phyloP scores from a whole-genome alignment of 2,329 filamentous ascomycete species.

The Penicillium sp. region DNA sequence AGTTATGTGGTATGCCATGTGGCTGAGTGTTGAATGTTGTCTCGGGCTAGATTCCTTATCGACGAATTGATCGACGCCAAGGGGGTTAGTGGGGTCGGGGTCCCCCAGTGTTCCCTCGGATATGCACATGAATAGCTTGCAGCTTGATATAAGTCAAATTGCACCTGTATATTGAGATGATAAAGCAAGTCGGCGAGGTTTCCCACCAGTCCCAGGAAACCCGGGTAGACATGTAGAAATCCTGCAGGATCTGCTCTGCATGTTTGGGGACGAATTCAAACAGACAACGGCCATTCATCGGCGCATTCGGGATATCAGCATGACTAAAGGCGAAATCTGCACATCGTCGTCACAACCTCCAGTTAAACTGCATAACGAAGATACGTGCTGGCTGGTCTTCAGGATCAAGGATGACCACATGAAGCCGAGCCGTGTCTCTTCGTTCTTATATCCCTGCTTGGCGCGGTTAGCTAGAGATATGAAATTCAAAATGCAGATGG shows the following conservation, averaged over 20 bases:
- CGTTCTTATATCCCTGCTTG: neutral
- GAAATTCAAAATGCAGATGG: neutral
- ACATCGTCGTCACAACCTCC: neutral
- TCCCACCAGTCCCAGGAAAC: neutral
- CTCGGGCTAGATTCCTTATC: slow-evolving; percentile 56
- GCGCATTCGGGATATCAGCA: neutral
- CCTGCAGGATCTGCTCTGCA: neutral
- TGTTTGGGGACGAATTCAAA: neutral
- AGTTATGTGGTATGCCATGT: slow-evolving; percentile 52
- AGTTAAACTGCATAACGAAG: neutral
- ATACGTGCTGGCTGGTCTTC: neutral
- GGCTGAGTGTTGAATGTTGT: slow-evolving; percentile 48
- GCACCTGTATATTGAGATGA: neutral
- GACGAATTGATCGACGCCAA: slow-evolving; percentile 57
- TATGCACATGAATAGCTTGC: slow-evolving; percentile 14
- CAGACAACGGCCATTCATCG: neutral
- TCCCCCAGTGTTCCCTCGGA: slow-evolving; percentile 38
- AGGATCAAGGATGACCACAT: neutral
- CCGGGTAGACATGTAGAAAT: neutral
- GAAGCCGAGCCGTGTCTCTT: neutral
- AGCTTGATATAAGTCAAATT: neutral
- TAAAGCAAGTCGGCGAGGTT: neutral
- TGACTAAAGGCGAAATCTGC: neutral
- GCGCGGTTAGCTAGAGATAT: neutral
- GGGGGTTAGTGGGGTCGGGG: slow-evolving; percentile 57